Conservation (phyloP, 2,329 filamentous ascomycete genomes). For the Malbranchea zuffiana region DNA sequence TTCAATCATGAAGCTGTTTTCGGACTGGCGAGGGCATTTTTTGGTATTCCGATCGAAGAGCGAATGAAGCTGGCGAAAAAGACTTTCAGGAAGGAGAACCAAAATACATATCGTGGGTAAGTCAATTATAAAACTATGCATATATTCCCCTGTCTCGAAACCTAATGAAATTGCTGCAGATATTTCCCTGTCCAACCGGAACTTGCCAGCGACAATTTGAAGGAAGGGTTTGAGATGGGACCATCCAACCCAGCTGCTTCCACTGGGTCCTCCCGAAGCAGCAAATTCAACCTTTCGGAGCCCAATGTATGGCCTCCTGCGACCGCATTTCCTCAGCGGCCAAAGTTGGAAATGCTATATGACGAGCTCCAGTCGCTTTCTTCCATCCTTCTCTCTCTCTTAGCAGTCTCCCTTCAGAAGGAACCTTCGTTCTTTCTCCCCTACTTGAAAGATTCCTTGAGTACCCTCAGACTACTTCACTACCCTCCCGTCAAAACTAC, state of each 20-base stretch:
- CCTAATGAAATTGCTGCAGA: conserved; percentile 17
- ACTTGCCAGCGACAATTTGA: conserved; percentile 32
- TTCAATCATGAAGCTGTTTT: conserved; percentile 37
- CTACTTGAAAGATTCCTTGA: conserved; percentile 34
- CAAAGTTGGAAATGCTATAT: conserved; percentile 29
- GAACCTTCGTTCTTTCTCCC: conserved; percentile 30
- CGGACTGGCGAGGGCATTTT: conserved; percentile 31
- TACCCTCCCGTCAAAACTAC: conserved; percentile 29
- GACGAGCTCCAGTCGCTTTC: conserved; percentile 32
- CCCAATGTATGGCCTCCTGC: conserved; percentile 32
- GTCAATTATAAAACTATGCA: conserved; percentile 1
- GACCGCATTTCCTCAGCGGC: conserved; percentile 17
- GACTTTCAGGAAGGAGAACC: conserved; percentile 30
- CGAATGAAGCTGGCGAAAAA: conserved; percentile 36
- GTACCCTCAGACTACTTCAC: conserved; percentile 37
- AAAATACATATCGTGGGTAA: conserved; percentile 37
- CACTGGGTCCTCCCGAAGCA: conserved; percentile 4
- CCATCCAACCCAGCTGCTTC: conserved; percentile 15
- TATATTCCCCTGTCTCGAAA: not conserved
- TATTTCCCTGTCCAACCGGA: conserved; percentile 37
- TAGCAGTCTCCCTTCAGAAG: conserved; percentile 33
- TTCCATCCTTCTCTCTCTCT: conserved; percentile 29
- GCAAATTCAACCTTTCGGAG: conserved; percentile 32
- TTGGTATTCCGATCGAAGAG: conserved; percentile 25
- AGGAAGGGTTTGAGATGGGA: conserved; percentile 40